phyloP scores from a whole-genome alignment of 768 basidiomycete genomes.

The Russula brevipes region DNA sequence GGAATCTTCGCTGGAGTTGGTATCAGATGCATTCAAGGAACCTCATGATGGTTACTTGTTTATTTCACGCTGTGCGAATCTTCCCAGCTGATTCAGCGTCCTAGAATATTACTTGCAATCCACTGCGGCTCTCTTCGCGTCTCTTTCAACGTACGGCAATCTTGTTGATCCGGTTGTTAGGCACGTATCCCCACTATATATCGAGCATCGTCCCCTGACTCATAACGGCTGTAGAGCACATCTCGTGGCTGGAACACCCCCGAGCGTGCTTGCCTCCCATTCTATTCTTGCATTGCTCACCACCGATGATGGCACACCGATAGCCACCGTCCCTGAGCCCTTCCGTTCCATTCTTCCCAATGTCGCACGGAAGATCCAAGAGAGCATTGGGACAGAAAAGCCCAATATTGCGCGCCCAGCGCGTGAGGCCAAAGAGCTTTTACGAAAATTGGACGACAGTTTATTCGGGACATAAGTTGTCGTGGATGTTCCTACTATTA shows the following conservation, averaged over 20 bases:
- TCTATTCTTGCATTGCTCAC: constrained; percentile 54
- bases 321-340: constrained; percentile 40
- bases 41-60: constrained; percentile 52
- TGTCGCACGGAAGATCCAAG: constrained; percentile 69
- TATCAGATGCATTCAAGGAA: constrained; percentile 74
- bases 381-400: constrained; percentile 62
- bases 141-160: constrained; percentile 58
- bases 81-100: not conserved
- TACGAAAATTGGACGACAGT: constrained; percentile 32
- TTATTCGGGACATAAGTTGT: constrained; percentile 18
- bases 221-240: constrained; percentile 42
- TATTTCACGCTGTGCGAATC: not conserved
- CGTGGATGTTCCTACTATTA: not conserved
- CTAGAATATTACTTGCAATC: constrained; percentile 68
- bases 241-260: constrained; percentile 63
- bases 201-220: not conserved
- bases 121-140: constrained; percentile 55
- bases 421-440: constrained; percentile 71
- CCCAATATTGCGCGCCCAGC: constrained; percentile 73
- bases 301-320: constrained; percentile 36
- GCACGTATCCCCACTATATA: constrained; percentile 39
- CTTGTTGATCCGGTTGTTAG: constrained; percentile 60
- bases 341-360: constrained; percentile 59
- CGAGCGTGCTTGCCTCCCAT: constrained; percentile 56
- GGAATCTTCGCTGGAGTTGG: constrained; percentile 68